Evolutionary conservation across 2,329 filamentous ascomycete species (phyloP), one percentile per base, ranked within the genome.

Genomic region (Colletotrichum australisinense): DNA sequence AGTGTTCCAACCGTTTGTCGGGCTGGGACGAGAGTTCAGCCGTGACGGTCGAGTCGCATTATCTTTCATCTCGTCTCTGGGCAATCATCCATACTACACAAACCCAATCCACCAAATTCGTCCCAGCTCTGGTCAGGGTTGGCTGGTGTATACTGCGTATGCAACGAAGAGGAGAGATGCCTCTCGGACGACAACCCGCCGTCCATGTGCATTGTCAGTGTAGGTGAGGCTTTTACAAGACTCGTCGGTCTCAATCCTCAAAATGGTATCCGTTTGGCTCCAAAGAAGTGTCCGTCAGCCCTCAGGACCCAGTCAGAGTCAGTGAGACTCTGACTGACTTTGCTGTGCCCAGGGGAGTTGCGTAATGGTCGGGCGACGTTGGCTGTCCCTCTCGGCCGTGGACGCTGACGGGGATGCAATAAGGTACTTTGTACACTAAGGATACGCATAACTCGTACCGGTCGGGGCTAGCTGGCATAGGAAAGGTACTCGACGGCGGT

Each of bases 331-430:
- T 35, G 26, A 42, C n/a, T 22, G 46, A 57, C 19, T 46, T 57
- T 56, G 35, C 63, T 60, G 42, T 67, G 42, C 62, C 38, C 30
- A 49, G 56, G 9, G 46, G 19, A 60, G 55, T 35, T 71, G 68
- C 55, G 63, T 49, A 60, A 60, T 67, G 22, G 30, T 67, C 42
- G 55, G 32, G 63, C 55, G 32, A 32, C 68, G 32, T 30, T 28
- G 14, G 53, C n/a, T 30, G 19, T 30, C 16, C 38, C 28, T 57
- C 32, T 65, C 53, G 52, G 55, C 35, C 35, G 26, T 58, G 14
- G 59, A 16, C 42, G 57, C 57, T 62, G 66, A 55, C 56, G 56
- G 38, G 12, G 30, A 22, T 42, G 38, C 16, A 42, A 42, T 42
- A 28, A 28, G 26, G 26, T 28, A 42, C 38, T 19, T 42, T 2